phyloP scores from a whole-genome alignment of 192 early-diverging fungal species.

The Dimargaris cristalligena region DNA sequence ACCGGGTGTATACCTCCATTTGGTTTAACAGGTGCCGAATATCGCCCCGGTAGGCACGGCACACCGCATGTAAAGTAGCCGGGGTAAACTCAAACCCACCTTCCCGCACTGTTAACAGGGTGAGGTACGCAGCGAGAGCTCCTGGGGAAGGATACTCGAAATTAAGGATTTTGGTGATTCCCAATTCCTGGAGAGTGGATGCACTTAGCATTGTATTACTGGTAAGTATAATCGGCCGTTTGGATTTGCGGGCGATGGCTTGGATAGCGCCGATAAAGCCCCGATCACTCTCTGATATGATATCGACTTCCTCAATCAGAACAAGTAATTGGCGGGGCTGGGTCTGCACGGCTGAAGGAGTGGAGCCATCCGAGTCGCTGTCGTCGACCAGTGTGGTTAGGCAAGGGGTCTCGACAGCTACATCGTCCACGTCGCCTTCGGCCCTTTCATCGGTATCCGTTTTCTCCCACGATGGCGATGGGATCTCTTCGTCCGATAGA shows the following conservation, averaged over 20 bases:
- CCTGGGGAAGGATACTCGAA: background rate
- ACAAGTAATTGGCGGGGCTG: slow-evolving; percentile 41
- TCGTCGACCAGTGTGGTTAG: background rate
- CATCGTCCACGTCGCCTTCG: background rate
- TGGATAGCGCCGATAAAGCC: slow-evolving; percentile 58
- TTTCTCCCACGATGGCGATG: background rate
- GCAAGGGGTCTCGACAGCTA: background rate
- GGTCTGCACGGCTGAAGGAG: background rate
- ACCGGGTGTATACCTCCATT: background rate
- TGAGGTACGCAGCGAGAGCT: background rate
- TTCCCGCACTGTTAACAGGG: background rate
- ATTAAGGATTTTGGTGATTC: background rate
- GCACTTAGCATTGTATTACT: slow-evolving; percentile 29
- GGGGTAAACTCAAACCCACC: background rate
- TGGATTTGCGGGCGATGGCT: slow-evolving; percentile 47
- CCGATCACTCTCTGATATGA: slow-evolving; percentile 65
- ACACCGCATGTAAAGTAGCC: background rate
- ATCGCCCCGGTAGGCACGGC: background rate
- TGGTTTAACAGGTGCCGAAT: background rate
- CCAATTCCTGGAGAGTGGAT: background rate
- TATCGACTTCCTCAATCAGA: slow-evolving; percentile 70
- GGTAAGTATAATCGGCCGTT: slow-evolving; percentile 67
- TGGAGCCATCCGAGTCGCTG: background rate
- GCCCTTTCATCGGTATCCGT: background rate
- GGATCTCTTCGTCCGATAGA: background rate